Evolutionary conservation across 2,329 filamentous ascomycete species (phyloP), one percentile per base, ranked within the genome.

Genomic region (Sphaerulina populicola): DNA sequence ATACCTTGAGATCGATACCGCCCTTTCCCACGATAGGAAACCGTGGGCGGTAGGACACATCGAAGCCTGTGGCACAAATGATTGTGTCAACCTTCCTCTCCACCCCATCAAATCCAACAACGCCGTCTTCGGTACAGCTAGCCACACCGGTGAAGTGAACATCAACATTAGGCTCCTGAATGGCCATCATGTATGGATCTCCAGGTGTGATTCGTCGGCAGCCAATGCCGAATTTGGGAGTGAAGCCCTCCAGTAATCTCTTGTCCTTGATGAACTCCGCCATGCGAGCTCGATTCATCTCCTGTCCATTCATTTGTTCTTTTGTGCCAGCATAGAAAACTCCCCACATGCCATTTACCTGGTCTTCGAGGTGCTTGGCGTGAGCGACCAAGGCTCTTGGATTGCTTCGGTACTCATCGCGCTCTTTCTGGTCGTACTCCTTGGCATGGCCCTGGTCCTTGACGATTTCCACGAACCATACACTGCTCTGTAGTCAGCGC

Each of bases 261-360:
- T 76, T 66, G 52, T 78, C 74, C 54, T 74, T 76, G 60, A 79
- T 75, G 47, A 69, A 70, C 53, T 77, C 72, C 10, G 65, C 67
- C 74, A 77, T 78, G 11, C 73, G 66, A 3, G 18, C 18, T 18
- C 18, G 18, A 18, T 18, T 18, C 18, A 3, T 64, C 60, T 21
- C 59, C 60, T 51, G 75, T 72, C 4, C 68, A 38, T 39, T 69
- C 58, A 52, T 66, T 53, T 78, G 76, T 6, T 48, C 61, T 49
- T 71, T 64, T 4, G 68, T 69, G 4, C 64, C 69, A 1, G 64
- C 62, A 57, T 75, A 76, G 55, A 77, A 77, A 1, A 62, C 49
- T 7, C 67, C 68, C 73, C 73, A 77, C 0, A 74, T 46, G 1
- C 69, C 70, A 54, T 77, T 77, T 33, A 77, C 62, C 52, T 74